phyloP scores from a whole-genome alignment of 306 rosid genomes.

The Abrus pulchellus region DNA sequence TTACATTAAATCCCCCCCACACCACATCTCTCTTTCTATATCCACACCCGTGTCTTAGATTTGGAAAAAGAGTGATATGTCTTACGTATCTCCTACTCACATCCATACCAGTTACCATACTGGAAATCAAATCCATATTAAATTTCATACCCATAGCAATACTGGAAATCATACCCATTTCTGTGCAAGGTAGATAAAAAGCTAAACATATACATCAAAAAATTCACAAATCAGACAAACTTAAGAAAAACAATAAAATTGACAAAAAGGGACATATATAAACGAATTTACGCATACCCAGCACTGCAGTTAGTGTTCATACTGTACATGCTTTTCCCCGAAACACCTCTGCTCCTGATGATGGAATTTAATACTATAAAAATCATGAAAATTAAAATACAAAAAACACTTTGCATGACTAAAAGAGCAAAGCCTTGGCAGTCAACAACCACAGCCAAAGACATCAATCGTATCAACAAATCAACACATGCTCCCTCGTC shows the following conservation, averaged over 20 bases:
- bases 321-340: constrained; percentile 51
- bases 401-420: background rate
- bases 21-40: too few relatives aligned
- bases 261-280: background rate
- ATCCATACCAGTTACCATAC: too few relatives aligned
- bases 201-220: background rate
- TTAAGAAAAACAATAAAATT: background rate
- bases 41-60: too few relatives aligned
- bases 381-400: background rate
- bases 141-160: too few relatives aligned
- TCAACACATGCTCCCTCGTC: background rate
- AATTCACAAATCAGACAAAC: background rate
- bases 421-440: background rate
- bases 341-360: constrained; percentile 54
- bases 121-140: too few relatives aligned
- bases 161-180: too few relatives aligned
- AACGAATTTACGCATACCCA: constrained; percentile 51
- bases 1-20: too few relatives aligned
- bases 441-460: constrained; percentile 25
- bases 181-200: background rate
- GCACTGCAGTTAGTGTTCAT: constrained; percentile 44
- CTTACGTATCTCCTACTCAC: too few relatives aligned
- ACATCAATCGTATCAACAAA: background rate
- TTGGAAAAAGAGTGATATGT: too few relatives aligned
- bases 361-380: constrained; percentile 44